Evolutionary conservation across 306 rosid species (phyloP), one percentile per base, ranked within the genome.

Genomic region (Trifolium fragiferum): DNA sequence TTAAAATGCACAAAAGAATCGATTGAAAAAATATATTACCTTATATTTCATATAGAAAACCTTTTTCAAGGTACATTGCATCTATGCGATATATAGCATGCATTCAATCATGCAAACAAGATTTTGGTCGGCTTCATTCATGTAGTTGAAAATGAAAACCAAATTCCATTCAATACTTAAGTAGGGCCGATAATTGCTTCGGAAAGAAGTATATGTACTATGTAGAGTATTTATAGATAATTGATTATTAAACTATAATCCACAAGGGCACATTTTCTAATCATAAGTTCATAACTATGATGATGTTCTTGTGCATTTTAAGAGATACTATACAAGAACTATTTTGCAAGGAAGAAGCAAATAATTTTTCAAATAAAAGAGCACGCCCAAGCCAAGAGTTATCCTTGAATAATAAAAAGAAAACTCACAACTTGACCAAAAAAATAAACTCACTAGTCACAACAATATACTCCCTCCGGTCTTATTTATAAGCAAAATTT

Each of bases 131-230:
- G 12, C 59, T 20, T 25, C 23, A 47, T 11, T 25, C 23, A 47
- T 49, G n/a, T 16, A 68, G n/a, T 25, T 27, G 58, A 2, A 15
- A 23, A 46, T 27, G 58, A 2, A 15, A 23, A 46, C 7, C 2
- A 68, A 68, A 15, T 46, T 47, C n/a, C 25, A 30, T 15, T 27
- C 4, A 49, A 16, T 41, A 40, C 50, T 40, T 19, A 20, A 66
- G 71, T 21, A 66, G 71, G 49, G 47, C 8, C 49, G 3, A 63
- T 10, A 35, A 18, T 63, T 63, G 68, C 68, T 35, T 63, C 2
- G 27, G 27, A 37, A 10, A 35, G 27, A 63, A 63, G 47, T 16
- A 18, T n/a, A n/a, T n/a, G n/a, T n/a, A n/a, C n/a, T n/a, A n/a
- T 35, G 68, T 16, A 16, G 4, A 43, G 7, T 7, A 43, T 41